Conservation (phyloP, 768 basidiomycete genomes). For the Leccinellum albellum region DNA sequence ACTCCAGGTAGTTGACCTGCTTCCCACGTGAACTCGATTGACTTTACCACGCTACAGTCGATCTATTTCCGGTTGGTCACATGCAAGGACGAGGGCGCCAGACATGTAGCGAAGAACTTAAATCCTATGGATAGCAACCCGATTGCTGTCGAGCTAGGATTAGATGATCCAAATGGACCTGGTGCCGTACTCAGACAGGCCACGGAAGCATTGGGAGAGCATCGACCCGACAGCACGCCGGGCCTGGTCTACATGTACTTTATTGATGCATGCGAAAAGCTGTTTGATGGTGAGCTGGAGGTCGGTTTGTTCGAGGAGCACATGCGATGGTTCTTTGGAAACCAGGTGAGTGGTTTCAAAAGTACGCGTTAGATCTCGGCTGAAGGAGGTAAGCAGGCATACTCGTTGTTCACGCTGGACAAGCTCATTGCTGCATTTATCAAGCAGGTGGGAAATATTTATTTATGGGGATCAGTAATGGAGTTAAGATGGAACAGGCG, state of each 20-base stretch:
- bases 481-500: constrained; percentile 49
- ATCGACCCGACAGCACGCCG: constrained; percentile 41
- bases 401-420: constrained; percentile 90
- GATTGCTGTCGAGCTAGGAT: constrained; percentile 76
- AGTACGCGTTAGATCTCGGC: not conserved
- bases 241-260: constrained; percentile 86
- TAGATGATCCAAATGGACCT: constrained; percentile 80
- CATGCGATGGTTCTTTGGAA: constrained; percentile 91
- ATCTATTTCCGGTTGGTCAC: constrained; percentile 82
- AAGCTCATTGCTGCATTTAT: constrained; percentile 84
- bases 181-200: constrained; percentile 64
- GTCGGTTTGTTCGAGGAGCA: constrained; percentile 92
- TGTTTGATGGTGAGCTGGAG: constrained; percentile 92
- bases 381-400: constrained; percentile 59
- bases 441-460: constrained; percentile 67
- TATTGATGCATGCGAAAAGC: constrained; percentile 85
- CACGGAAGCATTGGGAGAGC: constrained; percentile 55
- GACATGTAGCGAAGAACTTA: constrained; percentile 65
- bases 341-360: constrained; percentile 50
- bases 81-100: constrained; percentile 79
- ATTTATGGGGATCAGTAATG: not conserved
- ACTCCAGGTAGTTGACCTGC: constrained; percentile 58
- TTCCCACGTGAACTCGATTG: constrained; percentile 4
- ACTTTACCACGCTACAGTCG: constrained; percentile 46
- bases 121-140: constrained; percentile 69